Evolutionary conservation across 305 asterid species (phyloP), one percentile per base, ranked within the genome.

Genomic region (Fraxinus sp.): DNA sequence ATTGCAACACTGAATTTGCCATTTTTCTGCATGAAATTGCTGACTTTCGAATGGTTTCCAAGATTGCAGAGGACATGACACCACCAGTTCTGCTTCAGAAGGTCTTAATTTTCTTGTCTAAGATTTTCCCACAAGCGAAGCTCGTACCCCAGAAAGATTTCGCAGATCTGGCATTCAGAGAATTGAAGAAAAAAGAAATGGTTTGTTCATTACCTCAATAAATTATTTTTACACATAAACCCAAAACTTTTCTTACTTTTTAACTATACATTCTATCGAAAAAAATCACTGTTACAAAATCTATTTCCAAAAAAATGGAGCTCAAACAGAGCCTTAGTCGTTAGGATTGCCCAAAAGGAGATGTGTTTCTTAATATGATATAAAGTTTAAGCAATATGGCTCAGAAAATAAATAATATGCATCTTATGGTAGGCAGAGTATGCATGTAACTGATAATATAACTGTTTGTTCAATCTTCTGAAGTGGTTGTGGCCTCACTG

Each of bases 91-190:
- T 91, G 0, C 97, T 95, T 41, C 97, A 91, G 91, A 90, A 94
- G 78, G 49, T 91, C 59, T 90, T 95, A 74, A 94, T 93, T 74
- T 86, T 90, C 59, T 81, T 95, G 75, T 89, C 99, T 1, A 90
- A 81, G 68, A 70, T 95, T 37, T 87, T 93, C 87, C 99, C 98
- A 76, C 89, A 90, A 84, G 99, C 98, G 0, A 95, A 95, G 91
- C 97, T 95, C 49, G 95, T 95, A 78, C 99, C 99, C 0, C 90
- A 89, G 83, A 92, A 94, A 81, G 99, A 95, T 85, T 86, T 95
- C 83, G 95, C 95, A 0, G 98, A 91, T 74, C 84, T 95, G 30
- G 98, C 97, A 62, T 90, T 95, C 92, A 87, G 97, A 90, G 98
- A 91, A 85, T 39, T 68, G 36, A 87, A 85, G 84, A 94, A 94